phyloP scores from a whole-genome alignment of 352 stramenopile species.

The Phytophthora crassamura region DNA sequence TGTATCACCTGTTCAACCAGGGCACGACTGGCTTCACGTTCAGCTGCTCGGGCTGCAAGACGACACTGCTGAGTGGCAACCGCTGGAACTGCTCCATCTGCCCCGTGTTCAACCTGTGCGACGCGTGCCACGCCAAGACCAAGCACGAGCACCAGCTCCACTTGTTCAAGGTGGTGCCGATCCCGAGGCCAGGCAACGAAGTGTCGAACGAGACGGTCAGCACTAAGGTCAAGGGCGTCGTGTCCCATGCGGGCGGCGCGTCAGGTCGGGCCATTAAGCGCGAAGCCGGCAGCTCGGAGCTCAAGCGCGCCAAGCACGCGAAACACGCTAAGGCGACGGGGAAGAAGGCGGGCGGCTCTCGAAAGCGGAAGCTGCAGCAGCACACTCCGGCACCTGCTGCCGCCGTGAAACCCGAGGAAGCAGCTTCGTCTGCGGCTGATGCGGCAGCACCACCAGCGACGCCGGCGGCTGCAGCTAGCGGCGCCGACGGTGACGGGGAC shows the following conservation, averaged over 20 bases:
- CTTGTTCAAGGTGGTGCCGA: conserved; percentile 93
- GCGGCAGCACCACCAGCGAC: conserved; percentile 4
- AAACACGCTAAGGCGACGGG: conserved; percentile 32
- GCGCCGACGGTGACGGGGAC: conserved; percentile 58
- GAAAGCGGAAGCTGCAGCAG: conserved; percentile 79
- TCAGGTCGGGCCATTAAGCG: conserved; percentile 43
- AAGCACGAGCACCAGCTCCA: conserved; percentile 94
- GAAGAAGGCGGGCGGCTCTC: conserved; percentile 44
- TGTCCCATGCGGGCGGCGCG: conserved; percentile 35
- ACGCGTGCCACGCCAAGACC: conserved; percentile 93
- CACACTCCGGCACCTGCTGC: conserved; percentile 27
- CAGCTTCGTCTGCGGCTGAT: background rate
- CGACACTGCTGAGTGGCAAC: conserved; percentile 95
- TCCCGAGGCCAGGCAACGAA: conserved; percentile 71
- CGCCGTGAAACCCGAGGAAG: conserved; percentile 17
- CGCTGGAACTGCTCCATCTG: conserved; percentile 97
- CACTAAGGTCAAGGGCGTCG: conserved; percentile 41
- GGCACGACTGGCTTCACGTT: conserved; percentile 98
- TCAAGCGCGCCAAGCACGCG: conserved; percentile 55
- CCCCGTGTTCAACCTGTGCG: conserved; percentile 96
- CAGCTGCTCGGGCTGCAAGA: conserved; percentile 95
- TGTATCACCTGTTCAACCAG: conserved; percentile 92
- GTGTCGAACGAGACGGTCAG: conserved; percentile 36
- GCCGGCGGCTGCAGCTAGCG: background rate
- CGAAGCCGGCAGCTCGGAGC: conserved; percentile 50